These are phyloP conservation scores for Lipomyces sp. DNA, from an alignment of 805 yeast species.

Conservation along the genomic window DNA sequence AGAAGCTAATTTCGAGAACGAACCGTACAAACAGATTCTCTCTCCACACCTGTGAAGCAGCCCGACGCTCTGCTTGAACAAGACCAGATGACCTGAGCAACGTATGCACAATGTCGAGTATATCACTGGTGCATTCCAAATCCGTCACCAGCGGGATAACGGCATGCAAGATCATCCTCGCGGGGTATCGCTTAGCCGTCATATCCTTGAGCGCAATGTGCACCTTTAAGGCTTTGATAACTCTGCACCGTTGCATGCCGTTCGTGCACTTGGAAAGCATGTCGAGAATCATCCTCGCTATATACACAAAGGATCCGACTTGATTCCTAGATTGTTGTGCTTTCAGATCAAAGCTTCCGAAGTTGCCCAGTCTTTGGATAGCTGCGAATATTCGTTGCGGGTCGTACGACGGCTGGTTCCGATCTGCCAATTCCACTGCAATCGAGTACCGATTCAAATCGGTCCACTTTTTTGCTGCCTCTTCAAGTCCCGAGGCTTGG, in stretches of 20 bases:
- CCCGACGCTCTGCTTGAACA: not conserved
- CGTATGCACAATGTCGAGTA: constrained; percentile 15
- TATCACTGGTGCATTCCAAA: constrained; percentile 19
- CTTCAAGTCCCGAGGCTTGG: not conserved
- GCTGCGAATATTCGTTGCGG: not conserved
- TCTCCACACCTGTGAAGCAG: not conserved
- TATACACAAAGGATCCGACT: constrained; percentile 6
- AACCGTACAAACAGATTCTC: constrained; percentile 17
- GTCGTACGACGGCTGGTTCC: not conserved
- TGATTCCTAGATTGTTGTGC: not conserved
- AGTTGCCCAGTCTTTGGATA: not conserved
- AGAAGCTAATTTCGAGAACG: constrained; percentile 12
- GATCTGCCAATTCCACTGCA: constrained; percentile 2
- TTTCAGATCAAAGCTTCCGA: constrained; percentile 6
- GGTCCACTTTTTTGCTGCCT: constrained; percentile 10
- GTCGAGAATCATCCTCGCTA: constrained; percentile 20
- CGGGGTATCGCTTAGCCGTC: constrained; percentile 9
- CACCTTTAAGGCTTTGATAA: constrained; percentile 16
- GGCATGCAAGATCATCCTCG: constrained; percentile 25
- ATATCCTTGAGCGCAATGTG: constrained; percentile 7
- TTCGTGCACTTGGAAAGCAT: constrained; percentile 13
- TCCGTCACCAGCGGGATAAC: constrained; percentile 14
- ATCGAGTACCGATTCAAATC: constrained; percentile 7
- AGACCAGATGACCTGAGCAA: not conserved
- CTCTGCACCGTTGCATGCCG: constrained; percentile 14